Conservation (phyloP, 306 rosid species). For the Myrica gale region DNA sequence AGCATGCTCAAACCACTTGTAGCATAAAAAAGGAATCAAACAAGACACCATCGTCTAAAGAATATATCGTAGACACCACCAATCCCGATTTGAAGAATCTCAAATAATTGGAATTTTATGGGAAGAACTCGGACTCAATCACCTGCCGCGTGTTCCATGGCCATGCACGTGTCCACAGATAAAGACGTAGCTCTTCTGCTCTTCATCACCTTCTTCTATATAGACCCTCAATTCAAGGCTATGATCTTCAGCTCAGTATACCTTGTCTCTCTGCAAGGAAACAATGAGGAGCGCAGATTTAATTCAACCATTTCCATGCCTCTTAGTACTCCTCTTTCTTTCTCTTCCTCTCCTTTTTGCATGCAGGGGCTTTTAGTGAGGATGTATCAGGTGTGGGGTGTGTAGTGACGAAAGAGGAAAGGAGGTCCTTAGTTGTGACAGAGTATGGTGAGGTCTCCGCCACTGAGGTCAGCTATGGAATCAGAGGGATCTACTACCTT, state of each 20-base stretch:
- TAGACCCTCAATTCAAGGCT: constrained; percentile 24
- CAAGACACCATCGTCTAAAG: not conserved
- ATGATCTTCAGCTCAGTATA: not conserved
- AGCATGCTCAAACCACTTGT: too few species aligned
- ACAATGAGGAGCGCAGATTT: constrained; percentile 17
- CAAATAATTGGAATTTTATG: constrained; percentile 14
- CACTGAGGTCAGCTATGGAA: constrained; percentile 43
- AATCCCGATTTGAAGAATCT: constrained; percentile 20
- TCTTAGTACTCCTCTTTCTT: constrained; percentile 35
- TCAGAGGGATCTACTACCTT: constrained; percentile 53
- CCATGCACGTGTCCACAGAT: constrained; percentile 46
- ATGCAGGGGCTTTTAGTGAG: constrained; percentile 33
- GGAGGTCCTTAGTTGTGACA: constrained; percentile 42
- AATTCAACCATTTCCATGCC: constrained; percentile 19
- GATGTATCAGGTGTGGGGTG: constrained; percentile 31
- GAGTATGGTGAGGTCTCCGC: constrained; percentile 67
- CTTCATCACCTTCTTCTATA: constrained; percentile 28
- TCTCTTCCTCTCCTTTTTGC: constrained; percentile 8
- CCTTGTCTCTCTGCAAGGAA: not conserved
- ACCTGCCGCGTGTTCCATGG: constrained; percentile 42
- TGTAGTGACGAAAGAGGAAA: constrained; percentile 47
- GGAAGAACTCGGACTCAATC: constrained; percentile 16
- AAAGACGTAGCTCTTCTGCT: constrained; percentile 34
- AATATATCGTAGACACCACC: not conserved
- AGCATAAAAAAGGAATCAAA: too few species aligned